Evolutionary conservation across 768 basidiomycete genomes (phyloP).

Genomic region (Auriscalpium microsporum): DNA sequence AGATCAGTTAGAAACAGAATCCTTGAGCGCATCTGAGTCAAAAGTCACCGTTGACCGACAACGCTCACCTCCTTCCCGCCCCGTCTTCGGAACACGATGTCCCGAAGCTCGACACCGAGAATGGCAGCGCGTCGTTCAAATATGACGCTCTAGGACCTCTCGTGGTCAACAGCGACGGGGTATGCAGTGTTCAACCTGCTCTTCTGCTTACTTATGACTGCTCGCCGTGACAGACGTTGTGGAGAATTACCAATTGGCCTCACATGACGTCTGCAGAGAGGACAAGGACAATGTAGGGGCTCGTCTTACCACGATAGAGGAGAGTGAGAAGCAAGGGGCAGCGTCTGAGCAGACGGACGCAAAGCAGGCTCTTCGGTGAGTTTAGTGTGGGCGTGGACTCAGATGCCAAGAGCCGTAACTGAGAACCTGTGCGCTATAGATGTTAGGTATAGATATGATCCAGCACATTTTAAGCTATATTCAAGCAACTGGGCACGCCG

Average conservation of each 20-base stretch:
- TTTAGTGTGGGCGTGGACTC: too few species aligned
- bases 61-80: conserved; percentile 2
- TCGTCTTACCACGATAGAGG: conserved; percentile 7
- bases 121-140: conserved; percentile 4
- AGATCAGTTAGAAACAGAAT: background rate
- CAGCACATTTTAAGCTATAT: too few species aligned
- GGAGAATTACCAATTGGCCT: conserved; percentile 11
- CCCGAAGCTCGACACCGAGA: conserved; percentile 2
- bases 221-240: conserved; percentile 5
- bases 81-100: background rate
- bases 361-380: too few species aligned
- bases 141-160: conserved; percentile 8
- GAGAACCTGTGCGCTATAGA: too few species aligned
- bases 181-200: background rate
- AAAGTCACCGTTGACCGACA: background rate
- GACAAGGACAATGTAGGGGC: conserved; percentile 7
- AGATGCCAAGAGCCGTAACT: too few species aligned
- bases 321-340: background rate
- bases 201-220: background rate
- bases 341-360: background rate
- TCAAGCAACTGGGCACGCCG: too few species aligned
- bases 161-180: conserved; percentile 9
- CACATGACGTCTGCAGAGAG: conserved; percentile 9
- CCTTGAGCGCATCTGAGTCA: background rate
- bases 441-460: too few species aligned